Percentiles rank a stretch among this genome's conserved stretches.
These are phyloP conservation scores for Pichia rugopelliculosa DNA, from an alignment of 805 yeast genomes.

Conservation along the genomic window DNA sequence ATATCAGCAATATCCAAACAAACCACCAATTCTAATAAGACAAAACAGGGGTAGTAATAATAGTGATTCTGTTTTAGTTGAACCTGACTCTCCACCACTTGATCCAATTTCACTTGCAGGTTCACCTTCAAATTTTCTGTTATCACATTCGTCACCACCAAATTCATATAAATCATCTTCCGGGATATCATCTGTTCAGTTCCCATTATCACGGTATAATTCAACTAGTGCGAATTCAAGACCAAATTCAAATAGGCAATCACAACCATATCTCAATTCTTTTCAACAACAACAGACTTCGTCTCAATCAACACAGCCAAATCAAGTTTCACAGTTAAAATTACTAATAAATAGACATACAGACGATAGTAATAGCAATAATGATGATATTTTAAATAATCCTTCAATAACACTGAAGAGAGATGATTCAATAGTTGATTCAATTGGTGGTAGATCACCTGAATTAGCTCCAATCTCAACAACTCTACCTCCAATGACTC, in stretches of 20 bases:
- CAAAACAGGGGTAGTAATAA: background rate
- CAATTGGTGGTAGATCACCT: conserved; percentile 28
- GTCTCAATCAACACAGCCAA: background rate
- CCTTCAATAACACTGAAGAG: conserved; percentile 12
- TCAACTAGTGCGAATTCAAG: background rate
- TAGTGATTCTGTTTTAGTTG: conserved; percentile 1
- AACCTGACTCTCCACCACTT: conserved; percentile 47
- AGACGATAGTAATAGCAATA: background rate
- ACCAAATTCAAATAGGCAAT: conserved; percentile 5
- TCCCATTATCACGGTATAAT: background rate
- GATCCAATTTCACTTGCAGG: conserved; percentile 46
- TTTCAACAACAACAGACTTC: background rate
- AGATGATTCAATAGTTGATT: conserved; percentile 20
- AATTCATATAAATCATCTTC: conserved; percentile 25
- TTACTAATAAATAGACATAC: background rate
- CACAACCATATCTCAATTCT: background rate
- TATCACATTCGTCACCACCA: conserved; percentile 49
- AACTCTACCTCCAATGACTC: conserved; percentile 33
- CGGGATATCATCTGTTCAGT: conserved; percentile 10
- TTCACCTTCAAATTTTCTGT: conserved; percentile 49
- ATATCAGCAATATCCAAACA: background rate
- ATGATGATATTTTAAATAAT: background rate
- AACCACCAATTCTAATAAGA: conserved; percentile 8
- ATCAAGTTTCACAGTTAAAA: conserved; percentile 2
- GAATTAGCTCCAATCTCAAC: conserved; percentile 29